Percentiles rank a stretch among this genome's conserved stretches.
Conservation (phyloP, 2,329 filamentous ascomycete genomes). For the Metarhizium sp. region DNA sequence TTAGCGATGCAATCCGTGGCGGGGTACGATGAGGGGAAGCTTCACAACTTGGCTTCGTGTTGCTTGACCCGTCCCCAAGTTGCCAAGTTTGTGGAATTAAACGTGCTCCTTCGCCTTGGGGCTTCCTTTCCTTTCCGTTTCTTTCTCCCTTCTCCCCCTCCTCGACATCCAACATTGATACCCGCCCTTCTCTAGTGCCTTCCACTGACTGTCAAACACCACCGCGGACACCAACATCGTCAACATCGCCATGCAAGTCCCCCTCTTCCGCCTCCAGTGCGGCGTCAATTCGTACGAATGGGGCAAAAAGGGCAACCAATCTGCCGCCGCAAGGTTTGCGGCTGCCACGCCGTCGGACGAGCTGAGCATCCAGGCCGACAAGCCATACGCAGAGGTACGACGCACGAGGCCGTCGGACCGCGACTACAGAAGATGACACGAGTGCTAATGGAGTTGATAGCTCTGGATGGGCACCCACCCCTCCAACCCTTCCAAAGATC, state of each 20-base stretch:
- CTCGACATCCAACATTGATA: neutral
- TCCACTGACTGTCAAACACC: neutral
- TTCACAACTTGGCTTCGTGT: neutral
- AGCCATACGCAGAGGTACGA: slow-evolving; percentile 84
- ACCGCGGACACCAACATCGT: neutral
- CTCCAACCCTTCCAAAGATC: slow-evolving; percentile 85
- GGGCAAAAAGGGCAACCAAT: slow-evolving; percentile 86
- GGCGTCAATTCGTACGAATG: slow-evolving; percentile 98
- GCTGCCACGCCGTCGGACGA: slow-evolving; percentile 69
- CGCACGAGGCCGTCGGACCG: too few species aligned
- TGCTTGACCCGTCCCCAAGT: too few species aligned
- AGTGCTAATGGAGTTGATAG: slow-evolving; percentile 32
- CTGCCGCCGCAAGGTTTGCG: slow-evolving; percentile 82
- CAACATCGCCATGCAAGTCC: slow-evolving; percentile 52
- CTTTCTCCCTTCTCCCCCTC: too few species aligned
- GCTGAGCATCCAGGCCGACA: slow-evolving; percentile 72
- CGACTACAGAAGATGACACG: neutral
- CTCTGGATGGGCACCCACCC: slow-evolving; percentile 99
- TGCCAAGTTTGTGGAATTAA: too few species aligned
- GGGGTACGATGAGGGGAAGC: neutral
- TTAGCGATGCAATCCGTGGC: neutral
- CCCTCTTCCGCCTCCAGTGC: slow-evolving; percentile 76
- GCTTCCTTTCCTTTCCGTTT: too few species aligned
- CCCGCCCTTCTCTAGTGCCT: neutral
- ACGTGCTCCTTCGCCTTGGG: too few species aligned